phyloP scores from a whole-genome alignment of 2,329 filamentous ascomycete genomes.

The Exophiala oligosperma region DNA sequence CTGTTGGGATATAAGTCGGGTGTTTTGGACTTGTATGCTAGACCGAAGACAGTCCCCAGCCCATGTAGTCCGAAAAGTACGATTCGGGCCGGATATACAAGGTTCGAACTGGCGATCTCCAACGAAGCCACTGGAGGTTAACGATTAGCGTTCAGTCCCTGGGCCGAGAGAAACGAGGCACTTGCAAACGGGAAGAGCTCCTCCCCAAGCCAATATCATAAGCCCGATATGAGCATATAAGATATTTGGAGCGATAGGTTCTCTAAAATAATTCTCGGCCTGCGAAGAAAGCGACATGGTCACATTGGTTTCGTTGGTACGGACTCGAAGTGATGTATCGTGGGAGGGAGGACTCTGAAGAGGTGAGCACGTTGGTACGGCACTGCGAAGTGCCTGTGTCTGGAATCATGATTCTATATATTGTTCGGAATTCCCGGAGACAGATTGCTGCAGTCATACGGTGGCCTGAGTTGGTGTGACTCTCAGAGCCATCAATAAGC shows the following conservation, averaged over 20 bases:
- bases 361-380: not conserved
- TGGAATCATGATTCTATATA: no score
- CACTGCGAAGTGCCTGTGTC: no score
- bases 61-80: constrained; percentile 6
- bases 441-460: no score
- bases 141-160: not conserved
- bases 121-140: not conserved
- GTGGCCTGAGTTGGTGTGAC: no score
- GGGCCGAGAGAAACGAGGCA: not conserved
- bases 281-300: not conserved
- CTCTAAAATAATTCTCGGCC: constrained; percentile 6
- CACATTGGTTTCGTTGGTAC: not conserved
- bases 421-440: no score
- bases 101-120: not conserved
- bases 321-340: not conserved
- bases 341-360: not conserved
- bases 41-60: constrained; percentile 6
- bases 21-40: constrained; percentile 11
- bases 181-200: constrained; percentile 4
- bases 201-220: constrained; percentile 8
- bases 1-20: constrained; percentile 10
- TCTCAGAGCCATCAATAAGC: no score
- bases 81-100: not conserved
- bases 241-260: not conserved
- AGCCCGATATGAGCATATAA: constrained; percentile 8